phyloP scores from a whole-genome alignment of 768 basidiomycete genomes.

The Mycena alexandri region DNA sequence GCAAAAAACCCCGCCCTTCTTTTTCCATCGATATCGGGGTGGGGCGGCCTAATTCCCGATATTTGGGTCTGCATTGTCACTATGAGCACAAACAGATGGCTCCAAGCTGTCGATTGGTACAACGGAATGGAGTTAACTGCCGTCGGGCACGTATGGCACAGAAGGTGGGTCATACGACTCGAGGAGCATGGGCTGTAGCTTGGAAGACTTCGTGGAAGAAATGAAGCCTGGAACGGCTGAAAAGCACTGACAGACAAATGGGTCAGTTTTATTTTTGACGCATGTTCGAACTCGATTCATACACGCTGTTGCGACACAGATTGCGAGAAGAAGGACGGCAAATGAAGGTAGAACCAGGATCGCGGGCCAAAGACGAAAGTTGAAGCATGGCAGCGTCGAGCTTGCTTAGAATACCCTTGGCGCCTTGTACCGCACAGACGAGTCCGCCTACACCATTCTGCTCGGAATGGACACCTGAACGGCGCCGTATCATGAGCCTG shows the following conservation, averaged over 20 bases:
- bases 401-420: constrained; percentile 11
- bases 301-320: not conserved
- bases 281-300: constrained; percentile 5
- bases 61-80: not conserved
- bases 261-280: constrained; percentile 2
- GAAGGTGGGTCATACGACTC: constrained; percentile 18
- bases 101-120: not conserved
- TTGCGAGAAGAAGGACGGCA: not conserved
- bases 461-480: constrained; percentile 5
- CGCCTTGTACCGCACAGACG: constrained; percentile 10
- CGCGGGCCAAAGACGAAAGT: not conserved
- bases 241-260: not conserved
- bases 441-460: constrained; percentile 14
- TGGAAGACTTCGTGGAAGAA: constrained; percentile 13
- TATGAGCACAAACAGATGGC: not conserved
- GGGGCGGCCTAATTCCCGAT: not conserved
- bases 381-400: constrained; percentile 6
- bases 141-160: constrained; percentile 4
- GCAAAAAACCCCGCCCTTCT: too few relatives aligned
- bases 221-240: not conserved
- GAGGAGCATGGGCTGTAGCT: not conserved
- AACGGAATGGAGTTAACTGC: not conserved
- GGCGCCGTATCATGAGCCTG: not conserved
- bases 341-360: constrained; percentile 2
- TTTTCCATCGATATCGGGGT: too few relatives aligned